Percentiles rank a stretch among this genome's conserved stretches.
These are phyloP conservation scores for Populus ilicifolia DNA, from an alignment of 345 rosid genomes.

Conservation along the genomic window DNA sequence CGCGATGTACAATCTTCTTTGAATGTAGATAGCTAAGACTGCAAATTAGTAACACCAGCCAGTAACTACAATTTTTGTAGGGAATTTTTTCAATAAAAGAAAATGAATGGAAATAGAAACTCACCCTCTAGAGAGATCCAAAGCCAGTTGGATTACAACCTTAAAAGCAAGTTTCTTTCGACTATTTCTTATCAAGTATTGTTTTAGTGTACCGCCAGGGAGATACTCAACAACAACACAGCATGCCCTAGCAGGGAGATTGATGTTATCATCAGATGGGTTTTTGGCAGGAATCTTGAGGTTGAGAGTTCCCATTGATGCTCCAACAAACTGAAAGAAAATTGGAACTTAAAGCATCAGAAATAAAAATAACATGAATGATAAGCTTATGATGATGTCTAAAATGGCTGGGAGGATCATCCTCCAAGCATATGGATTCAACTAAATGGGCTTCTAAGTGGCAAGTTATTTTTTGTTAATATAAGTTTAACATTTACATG, in stretches of 20 bases:
- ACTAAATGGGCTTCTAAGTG: background rate
- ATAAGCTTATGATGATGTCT: background rate
- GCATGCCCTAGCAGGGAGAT: constrained; percentile 67
- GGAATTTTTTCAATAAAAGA: background rate
- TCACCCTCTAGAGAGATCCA: constrained; percentile 91
- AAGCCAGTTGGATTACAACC: constrained; percentile 73
- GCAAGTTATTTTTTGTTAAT: background rate
- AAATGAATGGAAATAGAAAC: background rate
- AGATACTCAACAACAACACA: constrained; percentile 89
- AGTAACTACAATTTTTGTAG: background rate
- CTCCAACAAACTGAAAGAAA: constrained; percentile 73
- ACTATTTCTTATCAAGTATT: constrained; percentile 65
- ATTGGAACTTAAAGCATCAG: background rate
- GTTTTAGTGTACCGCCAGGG: constrained; percentile 79
- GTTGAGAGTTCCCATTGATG: constrained; percentile 86
- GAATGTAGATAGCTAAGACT: constrained; percentile 90
- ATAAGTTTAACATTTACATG: background rate
- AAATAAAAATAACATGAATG: background rate
- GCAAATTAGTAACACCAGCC: constrained; percentile 25
- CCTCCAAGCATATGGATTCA: background rate
- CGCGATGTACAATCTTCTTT: constrained; percentile 87
- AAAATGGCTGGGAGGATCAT: background rate
- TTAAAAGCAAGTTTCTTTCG: constrained; percentile 71
- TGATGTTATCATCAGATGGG: constrained; percentile 29
- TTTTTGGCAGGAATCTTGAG: constrained; percentile 61